Percentiles rank a stretch among this genome's conserved stretches.
Conservation (phyloP, 1,284 basidiomycete species). For the Chondrostereum purpureum region DNA sequence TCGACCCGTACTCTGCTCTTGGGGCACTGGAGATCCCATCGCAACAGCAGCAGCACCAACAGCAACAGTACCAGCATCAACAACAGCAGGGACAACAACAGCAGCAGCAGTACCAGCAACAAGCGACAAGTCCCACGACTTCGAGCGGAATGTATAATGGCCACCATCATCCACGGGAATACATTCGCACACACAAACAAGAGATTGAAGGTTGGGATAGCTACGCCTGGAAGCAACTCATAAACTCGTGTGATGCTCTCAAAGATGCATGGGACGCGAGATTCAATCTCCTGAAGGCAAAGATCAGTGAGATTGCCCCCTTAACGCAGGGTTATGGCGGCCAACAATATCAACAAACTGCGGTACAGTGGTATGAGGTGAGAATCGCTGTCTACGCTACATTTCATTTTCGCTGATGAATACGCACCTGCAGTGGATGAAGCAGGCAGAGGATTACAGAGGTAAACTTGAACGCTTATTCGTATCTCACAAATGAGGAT, state of each 20-base stretch:
- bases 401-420: conserved; percentile 1
- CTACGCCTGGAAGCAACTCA: conserved; percentile 52
- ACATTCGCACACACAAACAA: conserved; percentile 44
- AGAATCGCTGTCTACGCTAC: background rate
- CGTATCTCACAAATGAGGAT: conserved; percentile 4
- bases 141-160: conserved; percentile 27
- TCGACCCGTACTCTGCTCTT: conserved; percentile 52
- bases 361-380: background rate
- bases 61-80: conserved; percentile 13
- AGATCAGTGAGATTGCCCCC: background rate
- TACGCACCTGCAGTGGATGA: conserved; percentile 33
- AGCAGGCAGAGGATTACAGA: conserved; percentile 38
- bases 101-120: conserved; percentile 15
- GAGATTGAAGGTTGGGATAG: conserved; percentile 54
- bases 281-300: background rate
- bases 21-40: too few relatives aligned
- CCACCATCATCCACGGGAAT: conserved; percentile 46
- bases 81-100: conserved; percentile 18
- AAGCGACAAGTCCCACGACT: conserved; percentile 15
- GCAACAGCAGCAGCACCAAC: conserved; percentile 21
- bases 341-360: background rate
- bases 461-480: background rate
- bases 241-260: conserved; percentile 44
- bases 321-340: background rate
- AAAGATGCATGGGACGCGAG: conserved; percentile 45